phyloP scores from a whole-genome alignment of 208 protist genomes.

The Spongospora subterranea region DNA sequence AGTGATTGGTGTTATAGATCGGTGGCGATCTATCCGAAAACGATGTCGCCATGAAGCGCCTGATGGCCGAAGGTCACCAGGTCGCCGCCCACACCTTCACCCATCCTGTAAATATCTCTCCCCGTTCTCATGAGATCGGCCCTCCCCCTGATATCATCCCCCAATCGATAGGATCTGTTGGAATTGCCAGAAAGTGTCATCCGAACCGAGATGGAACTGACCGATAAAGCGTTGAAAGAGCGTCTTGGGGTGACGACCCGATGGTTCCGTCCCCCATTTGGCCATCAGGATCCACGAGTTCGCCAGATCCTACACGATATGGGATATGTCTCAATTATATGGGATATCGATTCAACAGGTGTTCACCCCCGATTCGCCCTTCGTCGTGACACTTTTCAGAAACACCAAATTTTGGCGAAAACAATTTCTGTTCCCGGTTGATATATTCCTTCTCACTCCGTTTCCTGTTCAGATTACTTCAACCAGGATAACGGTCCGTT shows the following conservation, averaged over 20 bases:
- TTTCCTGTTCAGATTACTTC: conserved; percentile 41
- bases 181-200: background rate
- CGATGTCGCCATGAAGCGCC: conserved; percentile 50
- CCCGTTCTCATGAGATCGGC: background rate
- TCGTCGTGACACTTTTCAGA: too few relatives aligned
- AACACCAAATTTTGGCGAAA: too few relatives aligned
- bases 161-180: conserved; percentile 42
- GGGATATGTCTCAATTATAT: conserved; percentile 19
- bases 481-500: conserved; percentile 37
- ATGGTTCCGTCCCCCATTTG: conserved; percentile 37
- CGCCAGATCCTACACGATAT: background rate
- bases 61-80: conserved; percentile 21
- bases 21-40: conserved; percentile 33
- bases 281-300: conserved; percentile 49
- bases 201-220: conserved; percentile 11
- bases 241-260: background rate
- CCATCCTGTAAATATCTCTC: background rate
- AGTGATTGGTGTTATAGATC: background rate
- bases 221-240: background rate
- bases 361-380: background rate
- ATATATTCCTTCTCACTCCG: background rate
- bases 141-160: background rate
- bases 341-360: conserved; percentile 53
- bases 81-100: conserved; percentile 19
- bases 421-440: background rate